Evolutionary conservation across 108 stramenopile genomes (phyloP), one percentile per base, ranked within the genome.

Genomic region (Schizochytrium sp.): DNA sequence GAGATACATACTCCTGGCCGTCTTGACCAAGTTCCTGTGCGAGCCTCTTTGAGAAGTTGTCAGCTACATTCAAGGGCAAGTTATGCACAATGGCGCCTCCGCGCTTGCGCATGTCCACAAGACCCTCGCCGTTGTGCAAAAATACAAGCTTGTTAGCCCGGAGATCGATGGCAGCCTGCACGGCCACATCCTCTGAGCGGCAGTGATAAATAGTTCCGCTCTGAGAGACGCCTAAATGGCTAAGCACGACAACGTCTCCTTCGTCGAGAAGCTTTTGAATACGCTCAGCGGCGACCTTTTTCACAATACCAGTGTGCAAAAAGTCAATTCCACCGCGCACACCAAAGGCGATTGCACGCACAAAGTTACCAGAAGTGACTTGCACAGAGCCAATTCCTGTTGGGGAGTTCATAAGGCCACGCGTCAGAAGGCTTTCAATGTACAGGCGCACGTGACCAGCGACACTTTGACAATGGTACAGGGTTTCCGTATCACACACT

Each of bases 21-120:
- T 55, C 76, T 40, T 83, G 76, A 7, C 76, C 76, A 38, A 83
- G 76, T 40, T 83, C 76, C 10, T 40, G 50, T 53, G 76, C 76
- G 5, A 83, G 76, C 12, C 76, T 46, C 0, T 7, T 55, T 5
- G 76, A 83, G 55, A 83, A 83, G 50, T n/a, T 38, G 15, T 55
- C 50, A n/a, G 76, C 76, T 5, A 83, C 76, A 40, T 83, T 83
- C 50, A 83, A 53, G 17, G 76, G 76, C 50, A 83, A 28, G 53
- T 83, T 83, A 42, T 83, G 76, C 47, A 83, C 76, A 40, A 83
- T 83, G 50, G 76, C 76, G 76, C 76, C 76, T n/a, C 76, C 76
- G 8, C 47, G 76, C 76, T 83, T 83, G 50, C 76, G 76, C 76
- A 55, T 83, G 76, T 83, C 76, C 5, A 83, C 76, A 28, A 83